A percentile compares a stretch with the other conserved stretches of the same genome.
phyloP scores from a whole-genome alignment of 805 yeast genomes.

The Jamesozyma hellenica region DNA sequence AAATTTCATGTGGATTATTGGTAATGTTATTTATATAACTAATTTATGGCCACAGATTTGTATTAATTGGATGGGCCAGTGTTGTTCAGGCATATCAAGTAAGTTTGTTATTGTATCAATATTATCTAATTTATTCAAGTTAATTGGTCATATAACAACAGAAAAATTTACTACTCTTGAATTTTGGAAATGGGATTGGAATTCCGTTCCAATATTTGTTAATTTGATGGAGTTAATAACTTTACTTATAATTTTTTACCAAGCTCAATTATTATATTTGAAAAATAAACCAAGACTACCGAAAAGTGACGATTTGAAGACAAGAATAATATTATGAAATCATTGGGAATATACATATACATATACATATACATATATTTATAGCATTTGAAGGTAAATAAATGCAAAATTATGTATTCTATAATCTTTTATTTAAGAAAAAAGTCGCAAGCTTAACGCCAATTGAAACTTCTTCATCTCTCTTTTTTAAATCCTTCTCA shows the following conservation, averaged over 20 bases:
- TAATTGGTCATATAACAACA: slow-evolving; percentile 1
- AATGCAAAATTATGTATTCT: not conserved
- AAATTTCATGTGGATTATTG: slow-evolving; percentile 33
- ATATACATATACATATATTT: not conserved
- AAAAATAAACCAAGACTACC: slow-evolving; percentile 16
- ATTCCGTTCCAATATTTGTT: slow-evolving; percentile 16
- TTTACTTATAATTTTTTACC: slow-evolving; percentile 15
- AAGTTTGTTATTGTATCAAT: slow-evolving; percentile 12
- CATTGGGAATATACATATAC: not conserved
- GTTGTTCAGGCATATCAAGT: slow-evolving; percentile 25
- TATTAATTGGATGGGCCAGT: slow-evolving; percentile 32
- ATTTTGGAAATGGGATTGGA: slow-evolving; percentile 19
- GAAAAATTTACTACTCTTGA: not conserved
- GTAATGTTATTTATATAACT: slow-evolving; percentile 18
- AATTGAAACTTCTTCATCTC: slow-evolving; percentile 47
- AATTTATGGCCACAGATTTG: slow-evolving; percentile 35
- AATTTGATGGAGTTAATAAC: slow-evolving; percentile 10
- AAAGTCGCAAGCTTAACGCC: slow-evolving; percentile 63
- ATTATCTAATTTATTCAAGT: slow-evolving; percentile 3
- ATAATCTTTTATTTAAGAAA: slow-evolving; percentile 49
- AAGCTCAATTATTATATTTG: slow-evolving; percentile 20
- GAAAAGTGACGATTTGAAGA: slow-evolving; percentile 1
- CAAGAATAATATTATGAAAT: not conserved
- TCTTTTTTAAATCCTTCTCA: not conserved
- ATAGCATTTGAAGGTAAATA: not conserved